Evolutionary conservation across 805 yeast species (phyloP), one percentile per base, ranked within the genome.

Genomic region (Sugiyamaella floridensis): DNA sequence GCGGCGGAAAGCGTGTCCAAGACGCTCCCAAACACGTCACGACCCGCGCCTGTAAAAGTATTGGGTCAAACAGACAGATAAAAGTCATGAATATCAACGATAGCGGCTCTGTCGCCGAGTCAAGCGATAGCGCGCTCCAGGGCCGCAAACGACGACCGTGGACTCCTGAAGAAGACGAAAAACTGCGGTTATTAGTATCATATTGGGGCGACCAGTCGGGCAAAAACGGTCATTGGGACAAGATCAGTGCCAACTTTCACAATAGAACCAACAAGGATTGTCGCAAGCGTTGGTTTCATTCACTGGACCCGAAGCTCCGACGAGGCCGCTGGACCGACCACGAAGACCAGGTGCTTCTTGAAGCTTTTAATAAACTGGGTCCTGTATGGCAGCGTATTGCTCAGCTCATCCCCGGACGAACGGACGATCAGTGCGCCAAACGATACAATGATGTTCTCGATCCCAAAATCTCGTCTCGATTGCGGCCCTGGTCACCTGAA

Each of bases 401-500:
- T 0, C 69, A 75, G 48, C 83, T 79, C 50, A 85, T 90, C 11
- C 79, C 80, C 2, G 95, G 96, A 4, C 75, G 97, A 64, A 90
- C 95, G 0, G 96, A 89, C 63, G 97, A 89, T 67, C 97, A 90
- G 71, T 90, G 98, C 72, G 87, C 96, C 1, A 90, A 90, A 63
- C 72, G 97, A 61, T 90, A 87, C 65, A 81, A 83, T 14, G 97
- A 90, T 63, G 96, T 89, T 1, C 67, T 90, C 54, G 93, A 88
- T 60, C 97, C 97, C 5, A 75, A 73, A 26, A 85, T 89, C 9
- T 81, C 81, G 55, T 89, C 85, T 58, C 70, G 97, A 51, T 72
- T 89, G 45, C 76, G 88, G 59, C 82, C 85, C 2, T 90, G 98
- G 98, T 72, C 80, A 1, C 62, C 75, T 28, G 86, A 80, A 9